These are phyloP conservation scores for Phytophthora sp. DNA, from an alignment of 352 stramenopile species.

Conservation along the genomic window DNA sequence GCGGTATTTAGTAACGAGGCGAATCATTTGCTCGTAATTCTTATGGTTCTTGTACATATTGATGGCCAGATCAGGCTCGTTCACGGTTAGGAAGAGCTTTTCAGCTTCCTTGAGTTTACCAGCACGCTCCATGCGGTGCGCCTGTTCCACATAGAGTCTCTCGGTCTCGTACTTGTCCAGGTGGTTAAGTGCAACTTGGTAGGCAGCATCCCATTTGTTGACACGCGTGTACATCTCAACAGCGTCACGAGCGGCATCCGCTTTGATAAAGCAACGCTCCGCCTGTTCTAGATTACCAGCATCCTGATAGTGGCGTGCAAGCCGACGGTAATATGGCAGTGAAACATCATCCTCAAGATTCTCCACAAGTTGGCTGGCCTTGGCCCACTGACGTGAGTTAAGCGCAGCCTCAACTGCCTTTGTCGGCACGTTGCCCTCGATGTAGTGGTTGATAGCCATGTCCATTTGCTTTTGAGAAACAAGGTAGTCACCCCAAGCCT, in stretches of 20 bases:
- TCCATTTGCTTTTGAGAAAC: conserved; percentile 94
- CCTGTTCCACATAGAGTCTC: conserved; percentile 93
- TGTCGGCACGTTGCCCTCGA: conserved; percentile 92
- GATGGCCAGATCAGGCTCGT: conserved; percentile 93
- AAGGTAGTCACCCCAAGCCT: conserved; percentile 94
- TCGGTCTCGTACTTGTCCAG: conserved; percentile 94
- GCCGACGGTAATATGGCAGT: conserved; percentile 88
- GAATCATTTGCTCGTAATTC: conserved; percentile 96
- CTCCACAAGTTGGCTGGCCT: conserved; percentile 92
- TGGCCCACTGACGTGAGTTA: conserved; percentile 93
- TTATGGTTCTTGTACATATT: conserved; percentile 98
- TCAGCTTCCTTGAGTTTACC: conserved; percentile 94
- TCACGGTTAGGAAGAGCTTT: conserved; percentile 93
- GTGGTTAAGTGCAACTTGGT: conserved; percentile 92
- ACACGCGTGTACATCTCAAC: conserved; percentile 95
- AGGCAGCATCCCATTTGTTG: conserved; percentile 93
- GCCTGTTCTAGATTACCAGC: conserved; percentile 85
- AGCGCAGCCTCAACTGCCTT: conserved; percentile 94
- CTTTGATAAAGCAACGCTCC: conserved; percentile 94
- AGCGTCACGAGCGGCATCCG: conserved; percentile 85
- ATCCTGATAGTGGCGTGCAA: conserved; percentile 93
- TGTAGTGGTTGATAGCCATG: conserved; percentile 97
- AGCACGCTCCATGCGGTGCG: conserved; percentile 89
- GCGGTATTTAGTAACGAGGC: conserved; percentile 92
- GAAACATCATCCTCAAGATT: conserved; percentile 90